Percentiles rank a stretch among this genome's conserved stretches.
These are phyloP conservation scores for Bryopsis sp. DNA, from an alignment of 139 green algal genomes.

Conservation along the genomic window DNA sequence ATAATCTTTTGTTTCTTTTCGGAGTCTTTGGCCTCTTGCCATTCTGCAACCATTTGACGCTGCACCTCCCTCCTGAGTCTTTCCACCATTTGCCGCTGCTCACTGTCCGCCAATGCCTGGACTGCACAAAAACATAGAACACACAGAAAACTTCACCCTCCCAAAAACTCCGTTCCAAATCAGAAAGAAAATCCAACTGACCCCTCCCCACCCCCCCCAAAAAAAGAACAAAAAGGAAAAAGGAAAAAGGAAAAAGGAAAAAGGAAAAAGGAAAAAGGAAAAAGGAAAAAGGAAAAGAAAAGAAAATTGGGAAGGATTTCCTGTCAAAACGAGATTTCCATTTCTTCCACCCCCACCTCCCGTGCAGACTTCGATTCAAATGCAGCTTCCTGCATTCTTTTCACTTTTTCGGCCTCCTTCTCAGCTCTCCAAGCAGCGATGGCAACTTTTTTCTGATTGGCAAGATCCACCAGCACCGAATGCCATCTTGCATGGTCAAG, in stretches of 20 bases:
- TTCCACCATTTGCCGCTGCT: neutral
- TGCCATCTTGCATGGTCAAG: conserved; percentile 5
- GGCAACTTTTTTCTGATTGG: neutral
- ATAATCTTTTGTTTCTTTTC: neutral
- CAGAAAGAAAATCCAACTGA: too few relatives aligned
- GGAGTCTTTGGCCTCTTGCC: neutral
- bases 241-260: too few relatives aligned
- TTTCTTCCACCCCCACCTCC: neutral
- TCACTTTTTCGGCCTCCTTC: neutral
- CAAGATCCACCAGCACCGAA: conserved; percentile 2
- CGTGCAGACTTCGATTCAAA: neutral
- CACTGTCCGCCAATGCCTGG: too few relatives aligned
- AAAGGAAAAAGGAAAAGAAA: too few relatives aligned
- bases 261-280: too few relatives aligned
- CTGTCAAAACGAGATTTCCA: neutral
- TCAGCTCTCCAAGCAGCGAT: neutral
- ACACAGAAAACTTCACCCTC: too few relatives aligned
- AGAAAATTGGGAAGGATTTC: too few relatives aligned
- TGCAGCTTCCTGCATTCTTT: neutral
- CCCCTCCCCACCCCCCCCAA: too few relatives aligned
- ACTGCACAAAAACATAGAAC: too few relatives aligned
- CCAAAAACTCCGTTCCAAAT: too few relatives aligned
- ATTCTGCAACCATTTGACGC: neutral
- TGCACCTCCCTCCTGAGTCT: neutral
- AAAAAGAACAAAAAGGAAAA: too few relatives aligned